Evolutionary conservation across 768 basidiomycete species (phyloP), one percentile per base, ranked within the genome.

Genomic region (Stropharia rugosoannulata): DNA sequence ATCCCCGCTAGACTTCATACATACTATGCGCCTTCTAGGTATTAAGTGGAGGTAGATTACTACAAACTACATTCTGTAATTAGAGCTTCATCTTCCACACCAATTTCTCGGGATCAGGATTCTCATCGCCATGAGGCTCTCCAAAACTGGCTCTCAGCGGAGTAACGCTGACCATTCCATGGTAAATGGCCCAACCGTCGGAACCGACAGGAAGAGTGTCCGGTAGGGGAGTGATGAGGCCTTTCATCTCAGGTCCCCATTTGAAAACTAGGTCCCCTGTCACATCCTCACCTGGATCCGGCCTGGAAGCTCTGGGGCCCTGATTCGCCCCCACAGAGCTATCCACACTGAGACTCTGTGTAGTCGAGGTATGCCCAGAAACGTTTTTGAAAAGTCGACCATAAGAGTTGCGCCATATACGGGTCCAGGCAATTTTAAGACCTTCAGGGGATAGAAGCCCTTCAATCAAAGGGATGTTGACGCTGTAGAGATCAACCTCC

Each of bases 391-490:
- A 95, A 51, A 95, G 77, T 51, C 84, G 77, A 3, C 89, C 88
- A 64, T 95, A 96, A 9, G 85, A 81, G 66, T 89, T 96, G 45
- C 89, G 81, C 91, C 90, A 94, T 72, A 95, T 83, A 25, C 69
- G 76, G 10, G 95, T 92, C 90, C 93, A 95, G 61, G 77, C 80
- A 51, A 92, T 79, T 59, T 82, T 81, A 52, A 93, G 69, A 7
- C 85, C 84, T 49, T 79, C 78, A 32, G 82, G 78, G 39, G 76
- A 71, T 44, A 89, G 70, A 27, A 90, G 79, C 25, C 74, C 79
- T 51, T 85, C 80, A 48, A 94, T 79, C 68, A 97, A 76, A 19
- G 95, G 94, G 44, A 98, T 82, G 70, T 98, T 98, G 63, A 98
- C 73, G 65, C 76, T 93, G 72, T 94, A 94, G 19, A 95, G 74